phyloP scores from a whole-genome alignment of 306 rosid genomes.

The Lablab purpureus region DNA sequence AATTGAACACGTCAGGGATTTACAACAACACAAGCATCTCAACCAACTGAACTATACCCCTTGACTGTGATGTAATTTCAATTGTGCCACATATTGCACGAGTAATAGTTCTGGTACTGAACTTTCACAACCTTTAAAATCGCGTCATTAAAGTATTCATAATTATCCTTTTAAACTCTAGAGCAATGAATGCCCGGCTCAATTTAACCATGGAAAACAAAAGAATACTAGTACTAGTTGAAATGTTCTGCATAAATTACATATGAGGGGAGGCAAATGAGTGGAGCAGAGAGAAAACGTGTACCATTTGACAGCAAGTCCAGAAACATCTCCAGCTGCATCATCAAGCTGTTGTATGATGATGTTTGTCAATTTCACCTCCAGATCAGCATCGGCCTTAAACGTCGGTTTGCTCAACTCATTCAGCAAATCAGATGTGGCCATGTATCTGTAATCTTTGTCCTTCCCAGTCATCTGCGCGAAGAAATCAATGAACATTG shows the following conservation, averaged over 20 bases:
- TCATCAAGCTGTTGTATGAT: constrained; percentile 94
- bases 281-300: background rate
- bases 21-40: too few relatives aligned
- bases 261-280: background rate
- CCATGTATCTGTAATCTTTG: constrained; percentile 96
- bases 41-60: too few relatives aligned
- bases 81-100: background rate
- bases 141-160: background rate
- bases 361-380: constrained; percentile 71
- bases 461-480: constrained; percentile 93
- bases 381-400: constrained; percentile 83
- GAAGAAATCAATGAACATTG: constrained; percentile 22
- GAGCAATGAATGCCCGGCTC: background rate
- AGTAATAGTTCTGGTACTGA: background rate
- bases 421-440: constrained; percentile 87
- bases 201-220: constrained; percentile 15
- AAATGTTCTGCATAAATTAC: background rate
- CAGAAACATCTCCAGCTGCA: constrained; percentile 95
- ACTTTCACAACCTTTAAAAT: background rate
- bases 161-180: constrained; percentile 1
- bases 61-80: background rate
- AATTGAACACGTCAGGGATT: too few relatives aligned
- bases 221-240: background rate
- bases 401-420: constrained; percentile 75
- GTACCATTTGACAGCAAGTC: constrained; percentile 94